Evolutionary conservation across 164 flowering plant genomes (phyloP).

Genomic region (grape (Vitis vinifera)): ASM3070453v1 NC_081808.1:9390001-9390500

Average conservation of each 20-base stretch:
- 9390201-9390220: slow-evolving; percentile 55
- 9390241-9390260: slow-evolving; percentile 63
- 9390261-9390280: slow-evolving; percentile 48
- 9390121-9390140: slow-evolving; percentile 70
- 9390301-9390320: slow-evolving; percentile 55
- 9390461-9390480: slow-evolving; percentile 38
- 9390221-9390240: slow-evolving; percentile 58
- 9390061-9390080: slow-evolving; percentile 46
- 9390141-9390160: slow-evolving; percentile 54
- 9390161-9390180: slow-evolving; percentile 65
- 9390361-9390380: slow-evolving; percentile 47
- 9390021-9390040: slow-evolving; percentile 37
- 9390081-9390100: slow-evolving; percentile 62
- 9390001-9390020: slow-evolving; percentile 52
- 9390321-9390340: slow-evolving; percentile 59
- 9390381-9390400: slow-evolving; percentile 47
- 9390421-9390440: slow-evolving; percentile 69
- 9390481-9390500: slow-evolving; percentile 52
- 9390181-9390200: slow-evolving; percentile 64
- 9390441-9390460: slow-evolving; percentile 40
- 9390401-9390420: slow-evolving; percentile 64
- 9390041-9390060: slow-evolving; percentile 53
- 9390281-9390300: slow-evolving; percentile 48
- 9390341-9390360: slow-evolving; percentile 52
- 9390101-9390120: slow-evolving; percentile 45